Evolutionary conservation across 2,329 filamentous ascomycete species (phyloP).

Genomic region (Teratosphaeriaceae sp.): DNA sequence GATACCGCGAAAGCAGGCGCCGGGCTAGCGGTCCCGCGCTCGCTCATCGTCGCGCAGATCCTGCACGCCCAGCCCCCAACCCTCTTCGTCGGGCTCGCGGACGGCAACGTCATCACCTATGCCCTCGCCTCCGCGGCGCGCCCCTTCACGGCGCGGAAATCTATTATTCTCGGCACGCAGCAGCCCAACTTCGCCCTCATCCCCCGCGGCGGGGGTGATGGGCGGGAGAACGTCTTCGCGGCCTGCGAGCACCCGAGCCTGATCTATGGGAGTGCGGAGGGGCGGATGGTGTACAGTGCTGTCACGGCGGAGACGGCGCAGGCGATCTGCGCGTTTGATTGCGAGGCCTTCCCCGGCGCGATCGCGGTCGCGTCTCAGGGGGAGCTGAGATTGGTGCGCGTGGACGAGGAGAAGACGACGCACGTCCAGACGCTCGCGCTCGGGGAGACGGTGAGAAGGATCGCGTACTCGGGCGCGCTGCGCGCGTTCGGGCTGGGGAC

Average conservation of each 20-base stretch:
- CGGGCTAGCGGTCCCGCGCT: conserved; percentile 72
- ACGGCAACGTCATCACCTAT: conserved; percentile 85
- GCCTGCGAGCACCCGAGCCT: conserved; percentile 91
- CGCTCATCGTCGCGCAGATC: conserved; percentile 71
- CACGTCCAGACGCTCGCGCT: conserved; percentile 78
- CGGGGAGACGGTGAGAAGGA: conserved; percentile 73
- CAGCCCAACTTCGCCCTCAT: conserved; percentile 76
- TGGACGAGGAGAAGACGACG: conserved; percentile 80
- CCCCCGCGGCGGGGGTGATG: conserved; percentile 53
- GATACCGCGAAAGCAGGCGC: too few species aligned
- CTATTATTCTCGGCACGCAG: conserved; percentile 75
- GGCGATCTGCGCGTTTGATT: conserved; percentile 75
- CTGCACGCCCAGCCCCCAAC: conserved; percentile 62
- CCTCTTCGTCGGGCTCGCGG: conserved; percentile 83
- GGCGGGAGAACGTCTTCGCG: conserved; percentile 75
- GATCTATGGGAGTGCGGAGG: conserved; percentile 85
- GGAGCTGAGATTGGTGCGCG: conserved; percentile 69
- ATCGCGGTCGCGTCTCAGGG: conserved; percentile 73
- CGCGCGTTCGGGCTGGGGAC: conserved; percentile 83
- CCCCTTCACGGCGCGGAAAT: conserved; percentile 63
- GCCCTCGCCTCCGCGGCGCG: conserved; percentile 57
- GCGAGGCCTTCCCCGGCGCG: conserved; percentile 67
- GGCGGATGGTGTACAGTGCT: conserved; percentile 83
- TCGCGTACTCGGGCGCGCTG: conserved; percentile 74
- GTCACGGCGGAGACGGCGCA: conserved; percentile 84